These are phyloP conservation scores for Vickermania ingenoplastis DNA, from an alignment of 208 protist species.

Conservation along the genomic window DNA sequence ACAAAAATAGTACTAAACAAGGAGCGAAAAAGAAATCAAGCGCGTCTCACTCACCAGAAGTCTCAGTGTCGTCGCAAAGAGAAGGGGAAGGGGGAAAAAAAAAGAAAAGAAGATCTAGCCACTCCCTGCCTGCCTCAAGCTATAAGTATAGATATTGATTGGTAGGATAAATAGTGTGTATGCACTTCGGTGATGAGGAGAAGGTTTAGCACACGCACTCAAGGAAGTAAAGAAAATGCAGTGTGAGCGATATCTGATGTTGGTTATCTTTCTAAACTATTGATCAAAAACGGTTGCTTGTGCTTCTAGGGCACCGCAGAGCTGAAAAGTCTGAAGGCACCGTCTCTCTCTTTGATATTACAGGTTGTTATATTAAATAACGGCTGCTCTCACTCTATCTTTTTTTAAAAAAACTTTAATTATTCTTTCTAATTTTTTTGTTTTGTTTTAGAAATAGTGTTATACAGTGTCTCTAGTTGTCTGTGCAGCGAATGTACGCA, in stretches of 20 bases:
- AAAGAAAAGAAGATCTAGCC: conserved; percentile 7
- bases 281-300: not conserved
- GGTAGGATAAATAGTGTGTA: not conserved
- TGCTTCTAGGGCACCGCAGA: not conserved
- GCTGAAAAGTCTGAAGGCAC: too few relatives aligned
- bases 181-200: not conserved
- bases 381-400: not conserved
- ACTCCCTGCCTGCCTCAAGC: not conserved
- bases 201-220: not conserved
- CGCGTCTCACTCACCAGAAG: not conserved
- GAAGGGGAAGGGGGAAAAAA: conserved; percentile 8
- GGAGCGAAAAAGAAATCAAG: conserved; percentile 6
- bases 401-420: not conserved
- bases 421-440: not conserved
- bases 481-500: too few relatives aligned
- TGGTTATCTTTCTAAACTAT: not conserved
- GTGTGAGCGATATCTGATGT: not conserved
- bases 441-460: too few relatives aligned
- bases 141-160: not conserved
- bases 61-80: not conserved
- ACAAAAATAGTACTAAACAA: conserved; percentile 11
- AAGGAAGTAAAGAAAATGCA: not conserved
- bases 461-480: too few relatives aligned
- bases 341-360: too few relatives aligned
- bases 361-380: too few relatives aligned